Evolutionary conservation across 768 basidiomycete genomes (phyloP), one percentile per base, ranked within the genome.

Genomic region (Coprinopsis strossmayeri): DNA sequence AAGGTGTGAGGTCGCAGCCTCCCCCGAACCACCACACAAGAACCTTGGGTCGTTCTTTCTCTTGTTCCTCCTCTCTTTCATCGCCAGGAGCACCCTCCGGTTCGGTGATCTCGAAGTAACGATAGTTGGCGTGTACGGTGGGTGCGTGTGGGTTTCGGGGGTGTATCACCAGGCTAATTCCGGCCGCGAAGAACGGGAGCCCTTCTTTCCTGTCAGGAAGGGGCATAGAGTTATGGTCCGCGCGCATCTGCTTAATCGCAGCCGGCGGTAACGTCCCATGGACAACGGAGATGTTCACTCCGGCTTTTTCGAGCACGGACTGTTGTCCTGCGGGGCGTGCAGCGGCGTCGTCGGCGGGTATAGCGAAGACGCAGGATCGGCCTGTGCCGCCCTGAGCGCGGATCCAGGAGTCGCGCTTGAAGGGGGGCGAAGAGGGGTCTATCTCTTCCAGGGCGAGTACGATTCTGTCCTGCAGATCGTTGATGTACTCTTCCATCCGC

Each of bases 21-120:
- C 96, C 96, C 17, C 96, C 95, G 61, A 98, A 99, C 96, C 95
- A 99, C 93, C 94, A 97, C 23, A 92, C 84, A 34, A 93, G 67
- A 17, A 89, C 67, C 55, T 78, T 75, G 5, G 77, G 74, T 21
- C 68, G 60, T 46, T 62, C 61, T 2, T 67, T 67, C 34, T 28
- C 39, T 30, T 66, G 61, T 5, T 56, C 45, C 13, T 58, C 50
- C 23, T 55, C 54, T 45, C 46, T 37, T 1, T 57, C 49, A 7
- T 42, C 39, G 7, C 23, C 3, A 9, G 4, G 3, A 21, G 26
- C 32, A 15, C 39, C 21, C 23, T 42, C 40, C 11, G 70, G 68
- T 54, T 86, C 79, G 2, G 82, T 84, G 54, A 96, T 81, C 66
- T 98, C 95, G 61, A 99, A 99, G 67, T 97, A 98, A 47, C 96